A percentile compares a stretch with the other conserved stretches of the same genome.
phyloP scores from a whole-genome alignment of 78 protist genomes.

The Polysphondylium violaceum region DNA sequence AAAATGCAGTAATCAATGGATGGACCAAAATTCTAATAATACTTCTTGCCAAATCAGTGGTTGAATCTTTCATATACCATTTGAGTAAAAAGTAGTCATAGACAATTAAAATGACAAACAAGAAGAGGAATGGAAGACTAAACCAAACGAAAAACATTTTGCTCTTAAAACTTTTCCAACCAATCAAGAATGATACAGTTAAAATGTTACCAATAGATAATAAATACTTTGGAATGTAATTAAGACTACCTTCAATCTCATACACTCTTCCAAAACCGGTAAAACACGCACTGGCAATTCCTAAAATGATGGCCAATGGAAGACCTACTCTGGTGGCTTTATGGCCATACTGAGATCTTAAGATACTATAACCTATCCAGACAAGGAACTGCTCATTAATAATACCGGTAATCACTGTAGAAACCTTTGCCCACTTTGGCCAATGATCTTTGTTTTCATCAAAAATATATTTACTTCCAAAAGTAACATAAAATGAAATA shows the following conservation, averaged over 20 bases:
- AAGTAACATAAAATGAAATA: conserved; percentile 20
- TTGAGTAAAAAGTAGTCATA: conserved; percentile 30
- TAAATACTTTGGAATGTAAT: conserved; percentile 21
- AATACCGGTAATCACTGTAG: conserved; percentile 14
- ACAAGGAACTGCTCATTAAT: conserved; percentile 27
- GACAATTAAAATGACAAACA: conserved; percentile 11
- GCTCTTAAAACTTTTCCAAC: background rate
- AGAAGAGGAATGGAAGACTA: conserved; percentile 1
- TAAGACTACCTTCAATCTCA: background rate
- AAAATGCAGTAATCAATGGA: conserved; percentile 35
- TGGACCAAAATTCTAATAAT: conserved; percentile 27
- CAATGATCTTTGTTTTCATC: background rate
- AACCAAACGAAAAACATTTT: conserved; percentile 17
- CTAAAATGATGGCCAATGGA: background rate
- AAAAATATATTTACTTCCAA: conserved; percentile 21
- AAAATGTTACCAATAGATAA: conserved; percentile 14
- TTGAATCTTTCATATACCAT: conserved; percentile 27
- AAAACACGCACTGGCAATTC: background rate
- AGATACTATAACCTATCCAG: background rate
- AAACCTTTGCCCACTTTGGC: conserved; percentile 13
- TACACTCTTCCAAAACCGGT: background rate
- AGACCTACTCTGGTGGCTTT: conserved; percentile 3
- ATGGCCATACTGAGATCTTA: conserved; percentile 35
- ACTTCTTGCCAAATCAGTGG: background rate
- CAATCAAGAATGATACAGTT: background rate